Percentiles rank a stretch among this genome's conserved stretches.
Conservation (phyloP, 768 basidiomycete genomes). For the Suillus weaverae region DNA sequence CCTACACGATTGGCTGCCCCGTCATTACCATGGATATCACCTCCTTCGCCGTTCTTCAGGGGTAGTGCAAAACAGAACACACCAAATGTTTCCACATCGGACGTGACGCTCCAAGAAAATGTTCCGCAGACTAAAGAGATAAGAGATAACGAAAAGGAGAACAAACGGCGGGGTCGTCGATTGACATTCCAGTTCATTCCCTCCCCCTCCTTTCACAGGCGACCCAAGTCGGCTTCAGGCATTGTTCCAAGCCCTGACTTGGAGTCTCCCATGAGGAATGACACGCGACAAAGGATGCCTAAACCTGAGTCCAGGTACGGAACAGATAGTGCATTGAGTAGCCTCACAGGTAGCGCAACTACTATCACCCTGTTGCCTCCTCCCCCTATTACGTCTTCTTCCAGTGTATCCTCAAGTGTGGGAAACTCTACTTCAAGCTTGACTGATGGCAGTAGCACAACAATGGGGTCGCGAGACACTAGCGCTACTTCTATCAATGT, state of each 20-base stretch:
- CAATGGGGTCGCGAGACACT: background rate
- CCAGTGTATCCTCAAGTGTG: conserved; percentile 4
- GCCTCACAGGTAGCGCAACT: conserved; percentile 2
- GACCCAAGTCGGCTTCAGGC: conserved; percentile 13
- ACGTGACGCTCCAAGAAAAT: background rate
- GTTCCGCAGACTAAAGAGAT: background rate
- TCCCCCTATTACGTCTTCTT: conserved; percentile 2
- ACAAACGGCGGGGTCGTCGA: conserved; percentile 15
- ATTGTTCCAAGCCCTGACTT: background rate
- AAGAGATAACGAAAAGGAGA: background rate
- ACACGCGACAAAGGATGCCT: background rate
- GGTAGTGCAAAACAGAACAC: background rate
- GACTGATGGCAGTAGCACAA: background rate
- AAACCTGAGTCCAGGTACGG: background rate
- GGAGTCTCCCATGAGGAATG: background rate
- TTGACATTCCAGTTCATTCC: conserved; percentile 28
- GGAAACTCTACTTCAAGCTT: conserved; percentile 1
- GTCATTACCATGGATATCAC: conserved; percentile 6
- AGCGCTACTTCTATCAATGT: background rate
- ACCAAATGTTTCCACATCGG: background rate
- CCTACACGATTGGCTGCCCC: background rate
- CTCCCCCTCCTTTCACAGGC: conserved; percentile 22
- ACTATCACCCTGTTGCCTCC: conserved; percentile 5
- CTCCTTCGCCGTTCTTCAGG: conserved; percentile 2
- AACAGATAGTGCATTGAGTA: background rate